Conservation (phyloP, 768 basidiomycete genomes). For the Psilocybe cyanescens region DNA sequence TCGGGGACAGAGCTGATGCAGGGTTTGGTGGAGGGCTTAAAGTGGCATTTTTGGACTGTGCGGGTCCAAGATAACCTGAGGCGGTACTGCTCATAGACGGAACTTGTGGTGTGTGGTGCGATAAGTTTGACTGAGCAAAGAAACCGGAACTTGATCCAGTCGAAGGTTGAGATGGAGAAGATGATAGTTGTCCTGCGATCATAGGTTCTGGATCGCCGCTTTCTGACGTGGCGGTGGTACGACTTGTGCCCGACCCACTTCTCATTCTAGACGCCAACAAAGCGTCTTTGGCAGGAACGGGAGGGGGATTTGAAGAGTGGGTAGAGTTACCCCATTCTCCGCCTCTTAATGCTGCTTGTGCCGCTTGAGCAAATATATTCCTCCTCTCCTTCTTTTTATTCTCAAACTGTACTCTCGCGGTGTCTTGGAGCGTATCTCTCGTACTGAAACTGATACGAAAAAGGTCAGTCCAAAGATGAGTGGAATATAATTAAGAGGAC, state of each 20-base stretch:
- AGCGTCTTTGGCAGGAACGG: conserved; percentile 49
- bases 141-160: conserved; percentile 45
- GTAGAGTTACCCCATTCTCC: conserved; percentile 57
- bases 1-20: conserved; percentile 67
- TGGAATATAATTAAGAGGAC: conserved; percentile 29
- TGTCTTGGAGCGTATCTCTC: conserved; percentile 77
- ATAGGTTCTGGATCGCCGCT: conserved; percentile 64
- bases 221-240: conserved; percentile 76
- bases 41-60: conserved; percentile 38
- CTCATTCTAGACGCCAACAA: conserved; percentile 60
- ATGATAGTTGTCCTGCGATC: conserved; percentile 58
- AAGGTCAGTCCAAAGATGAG: conserved; percentile 4
- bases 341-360: conserved; percentile 71
- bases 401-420: conserved; percentile 79
- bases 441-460: conserved; percentile 61
- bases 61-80: conserved; percentile 28
- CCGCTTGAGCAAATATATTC: conserved; percentile 73
- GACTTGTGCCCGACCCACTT: conserved; percentile 82
- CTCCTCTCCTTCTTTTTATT: conserved; percentile 77
- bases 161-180: conserved; percentile 63
- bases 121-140: conserved; percentile 33
- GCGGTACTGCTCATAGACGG: conserved; percentile 34
- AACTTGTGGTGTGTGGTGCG: conserved; percentile 32
- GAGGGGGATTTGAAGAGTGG: conserved; percentile 45
- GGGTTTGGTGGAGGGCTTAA: conserved; percentile 38